Percentiles rank a stretch among this genome's conserved stretches.
phyloP scores from a whole-genome alignment of 139 green algal species.

The Tetratostichococcus sp. region DNA sequence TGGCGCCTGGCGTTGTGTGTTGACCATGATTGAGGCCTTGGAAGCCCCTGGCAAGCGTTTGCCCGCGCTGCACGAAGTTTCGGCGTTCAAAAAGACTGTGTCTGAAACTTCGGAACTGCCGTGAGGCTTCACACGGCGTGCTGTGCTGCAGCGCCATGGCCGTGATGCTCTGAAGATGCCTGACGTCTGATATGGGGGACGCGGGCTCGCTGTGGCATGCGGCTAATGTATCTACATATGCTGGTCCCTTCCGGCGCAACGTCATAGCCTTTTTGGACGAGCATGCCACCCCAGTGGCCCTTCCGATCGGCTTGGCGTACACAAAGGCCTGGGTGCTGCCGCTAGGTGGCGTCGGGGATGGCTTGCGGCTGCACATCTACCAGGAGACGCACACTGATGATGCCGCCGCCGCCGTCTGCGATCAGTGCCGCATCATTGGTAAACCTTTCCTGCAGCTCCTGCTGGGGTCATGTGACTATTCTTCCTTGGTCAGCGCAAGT shows the following conservation, averaged over 20 bases:
- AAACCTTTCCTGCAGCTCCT: neutral
- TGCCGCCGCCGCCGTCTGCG: slow-evolving; percentile 41
- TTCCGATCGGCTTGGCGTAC: slow-evolving; percentile 1
- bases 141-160: too few species aligned
- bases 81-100: too few species aligned
- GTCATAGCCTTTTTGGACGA: slow-evolving; percentile 9
- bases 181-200: neutral
- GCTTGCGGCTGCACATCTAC: slow-evolving; percentile 31
- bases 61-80: too few species aligned
- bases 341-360: slow-evolving; percentile 8
- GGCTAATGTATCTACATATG: neutral
- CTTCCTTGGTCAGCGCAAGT: neutral
- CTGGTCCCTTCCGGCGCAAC: neutral
- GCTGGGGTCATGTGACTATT: neutral
- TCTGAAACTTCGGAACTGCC: too few species aligned
- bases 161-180: too few species aligned
- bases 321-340: slow-evolving; percentile 25
- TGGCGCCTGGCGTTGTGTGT: too few species aligned
- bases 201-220: neutral
- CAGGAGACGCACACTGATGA: slow-evolving; percentile 20
- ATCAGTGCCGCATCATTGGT: slow-evolving; percentile 86
- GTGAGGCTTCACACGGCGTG: too few species aligned
- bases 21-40: too few species aligned
- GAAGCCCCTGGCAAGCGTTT: too few species aligned
- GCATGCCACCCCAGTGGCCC: neutral